A percentile compares a stretch with the other conserved stretches of the same genome.
These are phyloP conservation scores for Aspergillus diversus DNA, from an alignment of 495 filamentous ascomycete species.

Conservation along the genomic window DNA sequence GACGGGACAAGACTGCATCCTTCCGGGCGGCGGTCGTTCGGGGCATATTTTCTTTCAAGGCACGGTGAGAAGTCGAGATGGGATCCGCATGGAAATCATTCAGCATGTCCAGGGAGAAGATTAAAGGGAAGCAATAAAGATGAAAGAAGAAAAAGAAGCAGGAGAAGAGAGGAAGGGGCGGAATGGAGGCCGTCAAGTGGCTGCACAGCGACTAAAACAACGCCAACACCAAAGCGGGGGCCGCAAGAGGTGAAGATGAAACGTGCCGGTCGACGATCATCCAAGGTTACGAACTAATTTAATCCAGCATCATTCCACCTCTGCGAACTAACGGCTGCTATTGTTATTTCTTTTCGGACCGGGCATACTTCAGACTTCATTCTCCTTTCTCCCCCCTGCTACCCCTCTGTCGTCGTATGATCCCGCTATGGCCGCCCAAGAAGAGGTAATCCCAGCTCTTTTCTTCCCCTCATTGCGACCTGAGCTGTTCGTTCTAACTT, in stretches of 20 bases:
- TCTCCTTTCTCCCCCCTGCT: not conserved
- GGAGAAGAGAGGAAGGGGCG: constrained; percentile 6
- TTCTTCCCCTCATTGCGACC: not conserved
- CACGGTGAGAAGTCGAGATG: constrained; percentile 9
- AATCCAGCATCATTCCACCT: constrained; percentile 11
- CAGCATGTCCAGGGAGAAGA: constrained; percentile 10
- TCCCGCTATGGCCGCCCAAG: constrained; percentile 25
- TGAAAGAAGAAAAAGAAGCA: not conserved
- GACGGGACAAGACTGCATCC: constrained; percentile 62
- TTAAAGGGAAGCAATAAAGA: not conserved
- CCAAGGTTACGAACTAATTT: constrained; percentile 6
- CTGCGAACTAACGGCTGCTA: constrained; percentile 2
- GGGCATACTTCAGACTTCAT: not conserved
- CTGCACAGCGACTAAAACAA: constrained; percentile 21
- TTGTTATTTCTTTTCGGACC: constrained; percentile 11
- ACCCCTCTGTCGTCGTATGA: constrained; percentile 19
- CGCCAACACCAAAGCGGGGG: constrained; percentile 26
- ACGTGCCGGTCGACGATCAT: constrained; percentile 17
- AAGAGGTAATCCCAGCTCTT: constrained; percentile 24
- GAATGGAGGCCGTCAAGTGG: constrained; percentile 7
- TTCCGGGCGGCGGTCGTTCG: constrained; percentile 31
- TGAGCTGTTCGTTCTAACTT: constrained; percentile 16
- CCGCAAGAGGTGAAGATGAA: constrained; percentile 15
- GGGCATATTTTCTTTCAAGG: not conserved
- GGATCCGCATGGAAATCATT: constrained; percentile 10